Base-by-base conservation (phyloP, 2,329 filamentous ascomycete species). In the Ophiostoma australiae region DNA sequence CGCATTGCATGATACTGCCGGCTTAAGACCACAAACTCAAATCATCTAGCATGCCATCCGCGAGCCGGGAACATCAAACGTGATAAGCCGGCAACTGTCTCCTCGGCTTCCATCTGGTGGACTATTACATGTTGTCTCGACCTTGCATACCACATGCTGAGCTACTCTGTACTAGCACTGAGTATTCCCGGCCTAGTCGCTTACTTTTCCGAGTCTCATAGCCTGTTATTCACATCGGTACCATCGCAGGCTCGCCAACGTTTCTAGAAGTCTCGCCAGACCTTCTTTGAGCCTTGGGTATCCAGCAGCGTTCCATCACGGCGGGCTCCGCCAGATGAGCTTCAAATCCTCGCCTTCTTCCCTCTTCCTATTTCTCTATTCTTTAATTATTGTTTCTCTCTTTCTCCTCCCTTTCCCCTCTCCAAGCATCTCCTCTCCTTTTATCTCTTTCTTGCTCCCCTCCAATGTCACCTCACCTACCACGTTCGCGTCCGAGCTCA, bases 51-150 rank as follows among this genome's bases (percentile, higher is more conserved):
- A 31, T 58, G 52, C 23, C 52, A 58, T 58, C 52, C 52, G 52
- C n/a, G 52, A 58, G 23, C 52, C 52, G 52, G 17, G 52, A 58
- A 58, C 23, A 58, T 58, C 52, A 58, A 58, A 58, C 52, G 52
- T 27, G 52, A 58, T 58, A 5, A 7, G 10, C n/a, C 52, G 52
- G 52, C 52, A 58, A 27, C 8, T 17, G 23, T 27, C 13, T 41
- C 39, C 15, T 11, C 39, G 39, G 13, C 39, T 15, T 11, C 39
- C 39, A 15, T 1, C 39, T 15, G 39, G 4, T 41, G 4, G 13
- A 41, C 39, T 13, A 41, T 13, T 41, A 15, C 8, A 41, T 41
- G 13, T 39, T 41, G 39, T 41, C 39, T 13, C 1, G 39, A 13
- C 39, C 39, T 41, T 13, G 2, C 8, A 2, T 41, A 41, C 13